Evolutionary conservation across 2,329 filamentous ascomycete species (phyloP).

Genomic region (Hortaea werneckii): DNA sequence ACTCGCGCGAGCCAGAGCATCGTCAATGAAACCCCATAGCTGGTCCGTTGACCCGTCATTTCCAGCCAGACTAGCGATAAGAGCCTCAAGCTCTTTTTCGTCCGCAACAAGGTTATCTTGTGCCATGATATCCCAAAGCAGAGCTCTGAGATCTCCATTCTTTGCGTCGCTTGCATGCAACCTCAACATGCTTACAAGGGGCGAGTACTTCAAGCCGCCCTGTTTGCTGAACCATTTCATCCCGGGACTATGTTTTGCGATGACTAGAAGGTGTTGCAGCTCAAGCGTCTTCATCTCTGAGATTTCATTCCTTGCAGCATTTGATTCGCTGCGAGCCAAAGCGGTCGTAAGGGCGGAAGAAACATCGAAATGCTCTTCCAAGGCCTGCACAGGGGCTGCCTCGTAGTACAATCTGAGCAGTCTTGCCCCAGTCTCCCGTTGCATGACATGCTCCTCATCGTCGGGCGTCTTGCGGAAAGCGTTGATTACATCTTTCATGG

Average conservation of each 20-base stretch:
- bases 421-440: conserved; percentile 68
- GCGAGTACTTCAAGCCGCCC: conserved; percentile 52
- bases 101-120: conserved; percentile 58
- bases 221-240: conserved; percentile 86
- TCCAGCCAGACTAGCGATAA: conserved; percentile 27
- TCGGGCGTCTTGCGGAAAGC: conserved; percentile 60
- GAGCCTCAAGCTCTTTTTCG: conserved; percentile 32
- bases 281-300: conserved; percentile 55
- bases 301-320: conserved; percentile 23
- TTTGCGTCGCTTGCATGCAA: conserved; percentile 35
- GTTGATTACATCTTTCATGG: conserved; percentile 69
- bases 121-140: conserved; percentile 40
- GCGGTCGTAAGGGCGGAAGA: conserved; percentile 63
- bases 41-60: conserved; percentile 15
- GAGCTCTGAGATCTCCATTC: conserved; percentile 29
- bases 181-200: conserved; percentile 61
- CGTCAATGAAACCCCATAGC: conserved; percentile 67
- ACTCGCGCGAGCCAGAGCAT: conserved; percentile 66
- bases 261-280: conserved; percentile 68
- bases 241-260: conserved; percentile 68
- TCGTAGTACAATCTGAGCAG: conserved; percentile 79
- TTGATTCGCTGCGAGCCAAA: conserved; percentile 41
- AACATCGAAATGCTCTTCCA: conserved; percentile 81
- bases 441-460: conserved; percentile 53
- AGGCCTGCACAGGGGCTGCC: conserved; percentile 64